Evolutionary conservation across 208 protist species (phyloP), one percentile per base, ranked within the genome.

Genomic region (Crithidia brevicula): DNA sequence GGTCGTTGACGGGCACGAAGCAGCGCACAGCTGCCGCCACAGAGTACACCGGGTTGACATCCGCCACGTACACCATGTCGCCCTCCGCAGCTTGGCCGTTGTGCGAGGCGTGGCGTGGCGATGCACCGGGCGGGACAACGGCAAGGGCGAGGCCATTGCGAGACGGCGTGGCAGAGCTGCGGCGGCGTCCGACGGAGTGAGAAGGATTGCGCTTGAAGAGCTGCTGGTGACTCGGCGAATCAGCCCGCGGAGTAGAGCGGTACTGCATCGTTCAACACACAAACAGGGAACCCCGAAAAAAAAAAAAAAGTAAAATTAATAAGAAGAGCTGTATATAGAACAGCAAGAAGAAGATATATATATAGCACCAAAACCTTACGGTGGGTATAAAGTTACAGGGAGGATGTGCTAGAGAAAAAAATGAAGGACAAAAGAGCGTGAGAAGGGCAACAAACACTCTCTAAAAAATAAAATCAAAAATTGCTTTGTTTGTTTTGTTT

Each of bases 1-100:
- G 88, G 18, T 90, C 88, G 52, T 83, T 88, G 20, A 93, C 69
- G 2, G 78, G 50, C n/a, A 82, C 73, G 15, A 82, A 70, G 51
- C 57, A 78, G 23, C 88, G 83, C 13, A 86, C 74, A 13, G 68
- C 47, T 15, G 59, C 91, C 6, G 84, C 62, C 40, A 93, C 58
- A 20, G 64, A 71, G 74, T 81, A 93, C 4, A 75, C 67, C 15
- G 88, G 81, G 59, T 81, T 86, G 27, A 92, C 82, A 81, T 96
- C 88, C n/a, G 81, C 79, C 0, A 90, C 77, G 23, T 82, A 68
- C 10, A 66, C 64, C 58, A 45, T 62, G 5, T 47, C 61, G 18
- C 46, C 53, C 28, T 42, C 57, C 31, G 18, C 28, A 38, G 43
- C 46, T 10, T 45, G 34, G 13, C 47, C 43, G 9, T 9, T n/a